A percentile compares a stretch with the other conserved stretches of the same genome.
phyloP scores from a whole-genome alignment of 2,329 filamentous ascomycete species.

The Colletotrichum kahawae region DNA sequence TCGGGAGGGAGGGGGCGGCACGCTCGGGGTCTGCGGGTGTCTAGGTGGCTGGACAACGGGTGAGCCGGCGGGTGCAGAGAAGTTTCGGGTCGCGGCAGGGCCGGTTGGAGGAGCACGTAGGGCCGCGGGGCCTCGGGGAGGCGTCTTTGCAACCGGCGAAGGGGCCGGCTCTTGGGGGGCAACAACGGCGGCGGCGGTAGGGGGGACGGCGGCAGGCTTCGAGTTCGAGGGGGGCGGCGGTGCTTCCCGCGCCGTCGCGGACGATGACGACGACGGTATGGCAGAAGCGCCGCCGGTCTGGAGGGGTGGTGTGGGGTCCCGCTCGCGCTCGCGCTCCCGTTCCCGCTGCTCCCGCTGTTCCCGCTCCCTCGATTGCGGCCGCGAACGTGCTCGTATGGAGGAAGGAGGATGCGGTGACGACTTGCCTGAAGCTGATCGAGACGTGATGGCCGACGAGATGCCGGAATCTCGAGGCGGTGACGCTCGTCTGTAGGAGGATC shows the following conservation, averaged over 20 bases:
- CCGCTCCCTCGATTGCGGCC: constrained; percentile 47
- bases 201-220: constrained; percentile 16
- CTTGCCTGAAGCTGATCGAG: constrained; percentile 54
- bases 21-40: constrained; percentile 37
- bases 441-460: constrained; percentile 55
- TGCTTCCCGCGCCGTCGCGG: constrained; percentile 31
- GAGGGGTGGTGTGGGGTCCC: constrained; percentile 14
- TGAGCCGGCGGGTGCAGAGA: constrained; percentile 39
- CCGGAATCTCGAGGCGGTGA: constrained; percentile 55
- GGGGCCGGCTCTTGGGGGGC: constrained; percentile 32
- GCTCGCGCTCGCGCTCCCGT: constrained; percentile 19
- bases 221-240: not conserved
- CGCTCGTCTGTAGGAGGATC: constrained; percentile 47
- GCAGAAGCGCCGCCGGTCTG: constrained; percentile 23
- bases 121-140: constrained; percentile 61
- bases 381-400: constrained; percentile 49
- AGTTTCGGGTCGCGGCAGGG: constrained; percentile 42
- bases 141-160: constrained; percentile 42
- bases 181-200: constrained; percentile 14
- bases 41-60: constrained; percentile 38
- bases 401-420: constrained; percentile 58
- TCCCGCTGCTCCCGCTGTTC: constrained; percentile 16
- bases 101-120: constrained; percentile 56
- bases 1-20: constrained; percentile 32
- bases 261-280: constrained; percentile 7